Base-by-base conservation (phyloP, 768 basidiomycete genomes). In the button mushroom (Agaricus bisporus) region DNA sequence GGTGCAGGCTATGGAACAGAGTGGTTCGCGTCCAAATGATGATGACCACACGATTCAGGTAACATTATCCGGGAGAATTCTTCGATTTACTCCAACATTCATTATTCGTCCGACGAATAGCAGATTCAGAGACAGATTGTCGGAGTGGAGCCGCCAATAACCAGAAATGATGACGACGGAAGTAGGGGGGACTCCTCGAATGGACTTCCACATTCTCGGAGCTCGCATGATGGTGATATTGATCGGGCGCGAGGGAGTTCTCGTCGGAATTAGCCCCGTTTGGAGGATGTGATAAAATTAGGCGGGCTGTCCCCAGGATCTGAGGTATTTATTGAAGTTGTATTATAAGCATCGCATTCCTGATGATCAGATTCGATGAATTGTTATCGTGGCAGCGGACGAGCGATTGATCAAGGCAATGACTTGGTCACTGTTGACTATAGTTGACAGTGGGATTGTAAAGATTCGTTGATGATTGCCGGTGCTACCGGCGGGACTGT, bases 301-400 rank as follows among this genome's bases (percentile, higher is more conserved):
- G 22, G 22, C 22, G 22, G 22, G 22, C 22, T 22, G 22, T 11
- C 32, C 11, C 32, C 32, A 32, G 8, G 32, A 32, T 32, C 32
- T 32, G 32, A 8, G 15, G 38, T 39, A n/a, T 11, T 5, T 50
- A 42, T 35, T 51, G 49, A 18, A 41, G 18, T 43, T 35, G 1
- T 9, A 8, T 9, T 28, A 22, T 26, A 11, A 18, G 41, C 44
- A 41, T 25, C 41, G 41, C 43, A 26, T 50, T 46, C 25, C 18
- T 55, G 54, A 49, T 55, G 25, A 15, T 39, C 32, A 35, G 37
- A 55, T 17, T 26, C 29, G 44, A 53, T 53, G 35, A 37, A 46
- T 18, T 18, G 37, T 15, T 45, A 14, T 14, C 44, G 20, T n/a
- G 20, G 10, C 25, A 45, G 44, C 15, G 14, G 8, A 3, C 8